A percentile compares a stretch with the other conserved stretches of the same genome.
phyloP scores from a whole-genome alignment of 345 rosid species.

The Lagerstroemia speciosa region DNA sequence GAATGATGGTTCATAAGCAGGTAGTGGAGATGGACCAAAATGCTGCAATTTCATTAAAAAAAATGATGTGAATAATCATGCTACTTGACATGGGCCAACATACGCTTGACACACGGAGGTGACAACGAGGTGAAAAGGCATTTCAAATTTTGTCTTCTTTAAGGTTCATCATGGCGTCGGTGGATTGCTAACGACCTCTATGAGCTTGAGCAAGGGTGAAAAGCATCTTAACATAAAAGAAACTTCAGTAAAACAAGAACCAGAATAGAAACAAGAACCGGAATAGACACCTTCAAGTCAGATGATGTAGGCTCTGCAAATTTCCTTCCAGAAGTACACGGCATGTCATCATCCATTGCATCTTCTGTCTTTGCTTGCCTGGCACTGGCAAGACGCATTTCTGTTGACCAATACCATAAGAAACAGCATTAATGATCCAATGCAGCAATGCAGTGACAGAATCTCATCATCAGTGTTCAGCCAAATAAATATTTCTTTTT shows the following conservation, averaged over 20 bases:
- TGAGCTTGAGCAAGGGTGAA: neutral
- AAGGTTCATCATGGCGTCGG: neutral
- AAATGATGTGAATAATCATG: neutral
- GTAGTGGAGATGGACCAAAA: constrained; percentile 86
- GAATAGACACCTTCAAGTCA: constrained; percentile 16
- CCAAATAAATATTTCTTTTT: no score
- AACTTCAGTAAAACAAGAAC: constrained; percentile 6
- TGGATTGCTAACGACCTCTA: neutral
- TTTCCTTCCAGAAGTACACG: constrained; percentile 77
- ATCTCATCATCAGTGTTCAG: no score
- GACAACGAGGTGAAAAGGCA: neutral
- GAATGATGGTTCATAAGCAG: constrained; percentile 97
- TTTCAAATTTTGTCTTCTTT: no score
- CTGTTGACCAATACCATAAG: constrained; percentile 29
- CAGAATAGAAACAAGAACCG: no score
- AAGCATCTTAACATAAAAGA: neutral
- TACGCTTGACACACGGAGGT: neutral
- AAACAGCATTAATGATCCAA: constrained; percentile 7
- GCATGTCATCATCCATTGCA: constrained; percentile 54
- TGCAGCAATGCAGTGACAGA: neutral
- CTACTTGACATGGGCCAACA: neutral
- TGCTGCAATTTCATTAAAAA: constrained; percentile 38
- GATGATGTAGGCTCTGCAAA: constrained; percentile 32
- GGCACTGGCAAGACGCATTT: constrained; percentile 69
- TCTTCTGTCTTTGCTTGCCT: constrained; percentile 60